Percentiles rank a stretch among this genome's conserved stretches.
Conservation (phyloP, 768 basidiomycete species). For the Rhodotorula sphaerocarpa region DNA sequence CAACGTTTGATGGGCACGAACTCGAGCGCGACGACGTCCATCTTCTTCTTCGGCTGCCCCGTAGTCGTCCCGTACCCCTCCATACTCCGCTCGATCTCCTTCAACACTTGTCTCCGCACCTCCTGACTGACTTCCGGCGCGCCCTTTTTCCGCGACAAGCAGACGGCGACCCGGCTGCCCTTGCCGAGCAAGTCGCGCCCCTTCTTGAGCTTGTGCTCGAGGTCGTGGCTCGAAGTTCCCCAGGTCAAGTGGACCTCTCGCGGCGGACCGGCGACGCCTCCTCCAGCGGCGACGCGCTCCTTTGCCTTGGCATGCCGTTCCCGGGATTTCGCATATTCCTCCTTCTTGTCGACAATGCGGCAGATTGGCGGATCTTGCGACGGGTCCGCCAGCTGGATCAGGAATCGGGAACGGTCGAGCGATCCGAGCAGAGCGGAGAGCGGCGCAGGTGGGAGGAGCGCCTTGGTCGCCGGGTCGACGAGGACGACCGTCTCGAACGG, state of each 20-base stretch:
- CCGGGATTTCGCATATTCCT: conserved; percentile 46
- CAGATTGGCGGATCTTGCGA: conserved; percentile 55
- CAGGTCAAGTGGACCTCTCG: conserved; percentile 71
- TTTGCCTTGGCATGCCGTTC: conserved; percentile 46
- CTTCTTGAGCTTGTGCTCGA: conserved; percentile 60
- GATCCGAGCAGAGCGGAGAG: conserved; percentile 50
- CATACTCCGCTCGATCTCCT: conserved; percentile 45
- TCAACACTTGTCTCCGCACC: conserved; percentile 45
- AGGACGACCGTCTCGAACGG: conserved; percentile 48
- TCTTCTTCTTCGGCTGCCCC: conserved; percentile 9
- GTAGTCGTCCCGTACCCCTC: conserved; percentile 45
- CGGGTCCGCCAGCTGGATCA: conserved; percentile 54
- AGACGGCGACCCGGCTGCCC: conserved; percentile 55
- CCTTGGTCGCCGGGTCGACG: conserved; percentile 49
- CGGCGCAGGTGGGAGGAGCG: conserved; percentile 43
- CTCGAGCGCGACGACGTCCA: conserved; percentile 17
- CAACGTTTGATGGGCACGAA: conserved; percentile 4
- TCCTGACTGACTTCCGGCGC: conserved; percentile 30
- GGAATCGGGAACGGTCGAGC: conserved; percentile 47
- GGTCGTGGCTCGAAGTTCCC: conserved; percentile 55
- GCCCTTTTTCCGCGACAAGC: conserved; percentile 52
- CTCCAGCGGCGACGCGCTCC: conserved; percentile 29
- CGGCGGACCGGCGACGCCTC: conserved; percentile 37
- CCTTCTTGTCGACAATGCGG: conserved; percentile 51
- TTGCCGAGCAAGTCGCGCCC: conserved; percentile 55